phyloP scores from a whole-genome alignment of 495 filamentous ascomycete species.

The Podospora appendiculata region DNA sequence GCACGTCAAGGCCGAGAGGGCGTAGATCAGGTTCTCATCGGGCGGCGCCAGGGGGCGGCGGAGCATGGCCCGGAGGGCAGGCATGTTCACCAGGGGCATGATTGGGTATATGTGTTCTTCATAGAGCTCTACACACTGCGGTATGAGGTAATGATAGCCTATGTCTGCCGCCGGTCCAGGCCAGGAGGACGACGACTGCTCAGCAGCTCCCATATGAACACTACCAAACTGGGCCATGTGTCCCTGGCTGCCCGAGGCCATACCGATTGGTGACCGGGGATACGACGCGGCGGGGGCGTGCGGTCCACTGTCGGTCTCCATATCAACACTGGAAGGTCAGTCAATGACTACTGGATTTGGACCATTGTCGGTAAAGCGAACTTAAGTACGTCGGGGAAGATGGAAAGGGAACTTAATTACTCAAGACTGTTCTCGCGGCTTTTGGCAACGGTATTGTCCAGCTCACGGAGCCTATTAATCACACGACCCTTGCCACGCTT shows the following conservation, averaged over 20 bases:
- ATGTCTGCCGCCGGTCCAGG: slow-evolving; percentile 15
- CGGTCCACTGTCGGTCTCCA: slow-evolving; percentile 2
- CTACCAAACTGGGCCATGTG: too few species aligned
- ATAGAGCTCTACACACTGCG: slow-evolving; percentile 27
- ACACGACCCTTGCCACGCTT: slow-evolving; percentile 27
- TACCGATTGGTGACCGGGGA: neutral
- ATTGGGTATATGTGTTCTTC: slow-evolving; percentile 30
- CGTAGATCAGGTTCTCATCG: slow-evolving; percentile 25
- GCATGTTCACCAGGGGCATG: slow-evolving; percentile 29
- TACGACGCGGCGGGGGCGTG: neutral
- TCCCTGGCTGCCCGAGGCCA: too few species aligned
- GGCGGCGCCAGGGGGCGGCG: slow-evolving; percentile 12
- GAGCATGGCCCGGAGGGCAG: slow-evolving; percentile 17
- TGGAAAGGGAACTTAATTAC: slow-evolving; percentile 1
- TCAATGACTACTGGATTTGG: too few species aligned
- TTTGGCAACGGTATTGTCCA: neutral
- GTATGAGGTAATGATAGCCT: slow-evolving; percentile 23
- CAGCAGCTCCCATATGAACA: too few species aligned
- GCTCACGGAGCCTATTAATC: slow-evolving; percentile 24
- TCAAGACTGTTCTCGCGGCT: slow-evolving; percentile 4
- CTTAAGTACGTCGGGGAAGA: neutral
- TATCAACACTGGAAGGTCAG: neutral
- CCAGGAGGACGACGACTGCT: too few species aligned
- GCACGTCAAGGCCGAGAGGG: slow-evolving; percentile 28
- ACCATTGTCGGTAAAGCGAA: too few species aligned